phyloP scores from a whole-genome alignment of 768 basidiomycete genomes.

The Rhodotorula graminis region DNA sequence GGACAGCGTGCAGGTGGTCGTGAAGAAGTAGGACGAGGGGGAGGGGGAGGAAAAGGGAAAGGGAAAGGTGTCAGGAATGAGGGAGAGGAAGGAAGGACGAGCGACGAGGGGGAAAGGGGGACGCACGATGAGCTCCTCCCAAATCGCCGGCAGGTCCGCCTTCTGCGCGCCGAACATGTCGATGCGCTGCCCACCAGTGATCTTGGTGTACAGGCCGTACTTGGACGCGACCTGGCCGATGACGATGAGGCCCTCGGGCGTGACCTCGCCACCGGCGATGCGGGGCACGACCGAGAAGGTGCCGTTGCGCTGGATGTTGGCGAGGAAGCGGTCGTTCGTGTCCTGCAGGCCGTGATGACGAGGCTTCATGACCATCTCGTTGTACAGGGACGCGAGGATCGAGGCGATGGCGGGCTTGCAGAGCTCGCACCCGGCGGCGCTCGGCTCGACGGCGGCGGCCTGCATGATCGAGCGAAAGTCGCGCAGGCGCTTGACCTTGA shows the following conservation, averaged over 20 bases:
- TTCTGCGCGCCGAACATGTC: constrained; percentile 69
- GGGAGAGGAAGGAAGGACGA: neutral
- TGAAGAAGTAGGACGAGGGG: no score
- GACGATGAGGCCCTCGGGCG: constrained; percentile 62
- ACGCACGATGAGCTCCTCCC: constrained; percentile 55
- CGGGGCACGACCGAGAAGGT: constrained; percentile 70
- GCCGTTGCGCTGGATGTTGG: constrained; percentile 46
- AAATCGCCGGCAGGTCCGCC: constrained; percentile 64
- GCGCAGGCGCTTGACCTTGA: constrained; percentile 60
- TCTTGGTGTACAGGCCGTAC: constrained; percentile 62
- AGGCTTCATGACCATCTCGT: constrained; percentile 62
- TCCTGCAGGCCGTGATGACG: constrained; percentile 54
- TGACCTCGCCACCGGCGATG: constrained; percentile 65
- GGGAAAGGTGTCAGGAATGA: neutral
- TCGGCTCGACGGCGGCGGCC: constrained; percentile 52
- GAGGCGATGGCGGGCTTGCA: constrained; percentile 64
- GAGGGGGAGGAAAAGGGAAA: no score
- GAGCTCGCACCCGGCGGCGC: constrained; percentile 63
- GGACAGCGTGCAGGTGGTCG: no score
- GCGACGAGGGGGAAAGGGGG: no score
- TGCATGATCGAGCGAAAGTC: constrained; percentile 59
- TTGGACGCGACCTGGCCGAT: constrained; percentile 65
- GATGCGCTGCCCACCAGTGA: constrained; percentile 56
- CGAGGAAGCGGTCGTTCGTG: constrained; percentile 57
- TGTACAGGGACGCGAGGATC: constrained; percentile 56